phyloP scores from a whole-genome alignment of 148 eudicot genomes.

The Vaccinium corymbosum region DNA sequence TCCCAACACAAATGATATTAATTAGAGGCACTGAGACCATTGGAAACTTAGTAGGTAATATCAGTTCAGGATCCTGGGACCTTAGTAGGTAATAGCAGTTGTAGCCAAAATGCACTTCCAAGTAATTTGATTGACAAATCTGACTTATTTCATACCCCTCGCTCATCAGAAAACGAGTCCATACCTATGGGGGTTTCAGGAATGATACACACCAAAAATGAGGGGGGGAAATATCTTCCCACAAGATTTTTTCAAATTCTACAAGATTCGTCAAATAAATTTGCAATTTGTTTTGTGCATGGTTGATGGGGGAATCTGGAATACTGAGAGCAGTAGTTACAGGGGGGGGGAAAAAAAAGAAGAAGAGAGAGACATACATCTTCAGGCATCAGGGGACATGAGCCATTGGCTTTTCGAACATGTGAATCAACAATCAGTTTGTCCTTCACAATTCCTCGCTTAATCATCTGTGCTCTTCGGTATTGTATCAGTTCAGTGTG shows the following conservation, averaged over 20 bases:
- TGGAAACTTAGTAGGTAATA: neutral
- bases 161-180: neutral
- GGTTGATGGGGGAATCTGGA: neutral
- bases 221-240: neutral
- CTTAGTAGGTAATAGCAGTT: neutral
- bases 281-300: neutral
- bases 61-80: neutral
- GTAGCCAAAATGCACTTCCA: neutral
- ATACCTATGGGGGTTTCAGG: neutral
- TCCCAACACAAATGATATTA: neutral
- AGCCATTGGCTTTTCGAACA: constrained; percentile 61
- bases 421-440: constrained; percentile 72
- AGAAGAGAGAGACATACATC: constrained; percentile 45
- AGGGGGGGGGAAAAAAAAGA: neutral
- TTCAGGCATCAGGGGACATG: constrained; percentile 96
- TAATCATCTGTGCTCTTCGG: constrained; percentile 80
- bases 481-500: constrained; percentile 88
- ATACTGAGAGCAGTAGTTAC: neutral
- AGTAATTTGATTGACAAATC: neutral
- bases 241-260: neutral
- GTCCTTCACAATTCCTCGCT: constrained; percentile 62
- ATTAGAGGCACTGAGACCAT: neutral
- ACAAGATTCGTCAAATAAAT: neutral
- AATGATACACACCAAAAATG: neutral
- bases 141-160: neutral